Evolutionary conservation across 2,329 filamentous ascomycete genomes (phyloP), one percentile per base, ranked within the genome.

Genomic region (Mariannaea elegans): DNA sequence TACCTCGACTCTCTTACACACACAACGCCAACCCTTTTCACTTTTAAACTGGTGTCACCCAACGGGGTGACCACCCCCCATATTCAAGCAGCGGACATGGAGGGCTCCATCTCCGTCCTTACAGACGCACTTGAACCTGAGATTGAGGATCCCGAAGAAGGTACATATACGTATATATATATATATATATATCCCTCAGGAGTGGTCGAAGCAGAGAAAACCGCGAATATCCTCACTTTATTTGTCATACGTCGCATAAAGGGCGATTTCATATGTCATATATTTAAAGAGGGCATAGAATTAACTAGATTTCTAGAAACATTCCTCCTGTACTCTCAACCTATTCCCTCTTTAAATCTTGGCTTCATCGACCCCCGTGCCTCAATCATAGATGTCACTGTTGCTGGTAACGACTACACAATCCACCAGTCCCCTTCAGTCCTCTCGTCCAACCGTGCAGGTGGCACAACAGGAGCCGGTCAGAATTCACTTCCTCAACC

Each of bases 391-490:
- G 85, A 92, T 12, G 73, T 97, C 59, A 83, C 83, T 31, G 84
- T 98, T 61, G 86, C 81, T 54, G 88, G 83, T 55, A 83, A 82
- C 51, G 91, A 97, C 71, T 87, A 93, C 59, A 86, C 84, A 31
- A 90, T 98, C 67, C 84, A 88, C 62, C 95, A 98, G 76, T 97
- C 93, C 2, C 94, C 93, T 1, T 86, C 88, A 9, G 82, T 98
- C 9, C 84, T 99, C 34, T 88, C 88, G 2, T 97, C 93, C 2
- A 85, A 88, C 63, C 87, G 93, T 29, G 83, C 86, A 24, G 89
- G 82, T 21, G 83, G 83, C 14, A 85, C 83, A 14, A 85, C 83
- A 2, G 83, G 83, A 59, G 83, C 83, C 41, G 82, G 82, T 82
- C 62, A 64, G 76, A 70, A 5, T 19, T 29, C 21, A n/a, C 18